Conservation (phyloP, 2,329 filamentous ascomycete species). For the Leptographium radiaticola region DNA sequence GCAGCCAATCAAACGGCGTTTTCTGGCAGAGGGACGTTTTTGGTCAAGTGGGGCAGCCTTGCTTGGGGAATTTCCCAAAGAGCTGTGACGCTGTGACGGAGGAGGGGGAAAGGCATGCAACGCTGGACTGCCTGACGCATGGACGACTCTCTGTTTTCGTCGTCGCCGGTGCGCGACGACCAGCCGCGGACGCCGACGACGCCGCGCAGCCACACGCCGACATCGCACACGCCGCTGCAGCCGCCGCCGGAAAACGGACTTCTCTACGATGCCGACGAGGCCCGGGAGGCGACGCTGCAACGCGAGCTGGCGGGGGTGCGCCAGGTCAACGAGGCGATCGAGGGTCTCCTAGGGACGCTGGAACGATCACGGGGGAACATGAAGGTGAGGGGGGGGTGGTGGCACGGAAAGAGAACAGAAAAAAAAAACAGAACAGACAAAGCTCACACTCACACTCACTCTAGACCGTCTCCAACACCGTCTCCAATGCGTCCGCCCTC, state of each 20-base stretch:
- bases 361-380: constrained; percentile 65
- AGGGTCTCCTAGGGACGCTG: constrained; percentile 60
- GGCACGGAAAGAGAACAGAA: background rate
- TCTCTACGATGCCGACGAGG: constrained; percentile 49
- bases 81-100: too few species aligned
- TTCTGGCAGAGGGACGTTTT: too few species aligned
- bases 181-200: constrained; percentile 33
- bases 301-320: constrained; percentile 73
- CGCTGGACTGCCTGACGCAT: background rate
- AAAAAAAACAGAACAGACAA: background rate
- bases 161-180: constrained; percentile 14
- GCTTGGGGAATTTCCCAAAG: background rate
- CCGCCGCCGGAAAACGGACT: constrained; percentile 14
- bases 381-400: constrained; percentile 24
- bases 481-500: constrained; percentile 74
- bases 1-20: background rate
- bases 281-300: constrained; percentile 59
- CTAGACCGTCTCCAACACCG: constrained; percentile 73
- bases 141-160: constrained; percentile 14
- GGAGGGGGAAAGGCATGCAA: too few species aligned
- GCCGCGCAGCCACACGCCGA: constrained; percentile 22
- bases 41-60: background rate
- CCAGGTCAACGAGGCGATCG: constrained; percentile 78
- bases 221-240: constrained; percentile 16
- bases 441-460: background rate